Evolutionary conservation across 441 rosid species (phyloP).

Genomic region (Gossypium davidsonii): DNA sequence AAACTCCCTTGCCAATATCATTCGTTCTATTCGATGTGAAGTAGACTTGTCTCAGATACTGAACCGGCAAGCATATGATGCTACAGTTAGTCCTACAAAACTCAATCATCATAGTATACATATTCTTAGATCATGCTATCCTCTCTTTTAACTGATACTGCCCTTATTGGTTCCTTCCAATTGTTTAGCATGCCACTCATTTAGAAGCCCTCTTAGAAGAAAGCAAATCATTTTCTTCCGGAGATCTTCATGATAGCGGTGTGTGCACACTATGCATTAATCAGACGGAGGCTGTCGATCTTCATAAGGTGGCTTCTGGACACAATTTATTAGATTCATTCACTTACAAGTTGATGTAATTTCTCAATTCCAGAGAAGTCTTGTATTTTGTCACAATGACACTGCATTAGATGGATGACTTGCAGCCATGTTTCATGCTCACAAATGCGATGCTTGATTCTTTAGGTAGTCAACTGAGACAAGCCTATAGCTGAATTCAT

Average conservation of each 20-base stretch:
- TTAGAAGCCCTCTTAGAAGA: conserved; percentile 48
- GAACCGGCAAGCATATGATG: conserved; percentile 74
- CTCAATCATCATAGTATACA: conserved; percentile 10
- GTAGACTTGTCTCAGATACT: conserved; percentile 72
- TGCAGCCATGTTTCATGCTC: background rate
- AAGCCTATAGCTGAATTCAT: background rate
- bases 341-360: background rate
- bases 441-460: background rate
- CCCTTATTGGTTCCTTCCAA: background rate
- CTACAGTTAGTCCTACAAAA: conserved; percentile 43
- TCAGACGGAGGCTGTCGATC: conserved; percentile 38
- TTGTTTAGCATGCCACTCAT: conserved; percentile 41
- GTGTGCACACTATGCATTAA: conserved; percentile 55
- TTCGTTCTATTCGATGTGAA: conserved; percentile 65
- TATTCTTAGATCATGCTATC: conserved; percentile 4
- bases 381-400: background rate
- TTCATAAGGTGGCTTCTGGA: conserved; percentile 43
- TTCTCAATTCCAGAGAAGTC: background rate
- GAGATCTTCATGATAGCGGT: conserved; percentile 55
- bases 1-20: conserved; percentile 69
- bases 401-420: background rate
- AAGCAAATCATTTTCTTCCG: conserved; percentile 36
- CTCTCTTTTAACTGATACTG: conserved; percentile 15
- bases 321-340: conserved; percentile 9
- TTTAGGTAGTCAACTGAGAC: background rate